Evolutionary conservation across 495 filamentous ascomycete genomes (phyloP).

Genomic region (Cercophora sp.): DNA sequence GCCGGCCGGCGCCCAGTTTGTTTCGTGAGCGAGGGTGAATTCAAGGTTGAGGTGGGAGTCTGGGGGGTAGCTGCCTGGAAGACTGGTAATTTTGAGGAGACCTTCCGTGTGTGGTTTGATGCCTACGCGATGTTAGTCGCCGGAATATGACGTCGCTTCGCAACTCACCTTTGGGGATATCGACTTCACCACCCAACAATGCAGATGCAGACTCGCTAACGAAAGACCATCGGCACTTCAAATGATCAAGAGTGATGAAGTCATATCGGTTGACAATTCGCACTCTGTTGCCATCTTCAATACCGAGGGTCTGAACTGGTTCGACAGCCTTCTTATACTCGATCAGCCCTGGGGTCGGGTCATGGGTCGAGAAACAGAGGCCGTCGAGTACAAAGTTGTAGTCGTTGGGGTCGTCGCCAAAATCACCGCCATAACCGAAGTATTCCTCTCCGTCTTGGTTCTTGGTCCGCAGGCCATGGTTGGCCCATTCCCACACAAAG

Average conservation of each 20-base stretch:
- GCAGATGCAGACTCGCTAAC: conserved; percentile 36
- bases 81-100: conserved; percentile 24
- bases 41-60: conserved; percentile 44
- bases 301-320: conserved; percentile 47
- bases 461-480: conserved; percentile 60
- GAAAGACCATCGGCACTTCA: conserved; percentile 44
- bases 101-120: conserved; percentile 34
- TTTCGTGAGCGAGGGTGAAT: conserved; percentile 36
- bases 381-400: conserved; percentile 68
- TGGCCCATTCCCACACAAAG: conserved; percentile 76
- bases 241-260: conserved; percentile 47
- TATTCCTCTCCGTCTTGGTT: conserved; percentile 52
- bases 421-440: conserved; percentile 70
- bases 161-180: conserved; percentile 32
- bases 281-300: conserved; percentile 28
- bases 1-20: conserved; percentile 43
- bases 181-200: conserved; percentile 24
- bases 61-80: conserved; percentile 15
- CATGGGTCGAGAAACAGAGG: conserved; percentile 56
- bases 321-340: conserved; percentile 66
- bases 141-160: neutral
- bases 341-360: conserved; percentile 53
- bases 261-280: conserved; percentile 53
- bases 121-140: conserved; percentile 16
- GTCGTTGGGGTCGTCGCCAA: conserved; percentile 67